Evolutionary conservation across 371 early-diverging fungal genomes (phyloP).

Genomic region (Capniomyces stellatus): DNA sequence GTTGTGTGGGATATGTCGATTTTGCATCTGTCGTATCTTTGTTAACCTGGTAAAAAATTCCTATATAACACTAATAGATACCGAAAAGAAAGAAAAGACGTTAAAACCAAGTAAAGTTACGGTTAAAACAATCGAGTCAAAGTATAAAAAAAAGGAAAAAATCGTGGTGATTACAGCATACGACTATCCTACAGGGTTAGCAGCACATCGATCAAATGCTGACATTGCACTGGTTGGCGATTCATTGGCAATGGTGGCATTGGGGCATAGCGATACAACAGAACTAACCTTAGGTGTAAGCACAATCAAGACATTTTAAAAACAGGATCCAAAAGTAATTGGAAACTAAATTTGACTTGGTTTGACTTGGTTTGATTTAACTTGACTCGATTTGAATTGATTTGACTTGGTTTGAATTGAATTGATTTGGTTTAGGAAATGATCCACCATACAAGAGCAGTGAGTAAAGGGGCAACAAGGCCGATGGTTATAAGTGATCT

Average conservation of each 20-base stretch:
- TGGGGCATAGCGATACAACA: slow-evolving; percentile 74
- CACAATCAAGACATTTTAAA: too few species aligned
- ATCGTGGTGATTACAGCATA: slow-evolving; percentile 73
- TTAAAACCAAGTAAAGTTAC: slow-evolving; percentile 57
- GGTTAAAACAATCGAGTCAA: slow-evolving; percentile 47
- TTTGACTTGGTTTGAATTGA: too few species aligned
- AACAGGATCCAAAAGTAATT: too few species aligned
- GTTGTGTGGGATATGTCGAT: too few species aligned
- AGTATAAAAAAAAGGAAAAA: slow-evolving; percentile 49
- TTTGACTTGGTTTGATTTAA: too few species aligned
- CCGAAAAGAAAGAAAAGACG: too few species aligned
- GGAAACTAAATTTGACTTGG: too few species aligned
- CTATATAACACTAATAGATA: too few species aligned
- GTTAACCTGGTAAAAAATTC: too few species aligned
- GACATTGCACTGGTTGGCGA: slow-evolving; percentile 89
- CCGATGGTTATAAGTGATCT: slow-evolving; percentile 74
- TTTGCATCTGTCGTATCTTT: too few species aligned
- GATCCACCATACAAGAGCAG: slow-evolving; percentile 86
- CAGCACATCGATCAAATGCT: slow-evolving; percentile 61
- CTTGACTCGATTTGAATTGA: too few species aligned
- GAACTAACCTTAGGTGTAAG: slow-evolving; percentile 73
- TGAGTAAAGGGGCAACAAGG: slow-evolving; percentile 52
- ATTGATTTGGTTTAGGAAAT: too few species aligned
- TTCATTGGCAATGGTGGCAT: slow-evolving; percentile 85
- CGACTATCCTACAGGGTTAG: slow-evolving; percentile 77